Evolutionary conservation across 2,329 filamentous ascomycete species (phyloP), one percentile per base, ranked within the genome.

Genomic region (Harringtonia aguacate): DNA sequence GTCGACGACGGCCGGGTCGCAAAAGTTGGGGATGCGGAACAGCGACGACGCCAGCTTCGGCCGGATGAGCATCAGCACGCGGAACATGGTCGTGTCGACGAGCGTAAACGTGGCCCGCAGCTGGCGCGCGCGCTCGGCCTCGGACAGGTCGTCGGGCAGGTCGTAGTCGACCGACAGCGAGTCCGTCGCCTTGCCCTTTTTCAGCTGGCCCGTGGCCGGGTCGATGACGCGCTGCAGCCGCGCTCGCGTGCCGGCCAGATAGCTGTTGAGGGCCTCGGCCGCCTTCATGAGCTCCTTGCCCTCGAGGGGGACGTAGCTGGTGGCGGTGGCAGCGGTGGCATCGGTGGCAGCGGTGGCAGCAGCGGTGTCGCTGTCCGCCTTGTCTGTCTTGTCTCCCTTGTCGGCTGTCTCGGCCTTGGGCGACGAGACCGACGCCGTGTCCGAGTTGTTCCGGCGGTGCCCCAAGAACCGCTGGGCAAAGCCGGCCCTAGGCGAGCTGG

Each of bases 1-100:
- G 58, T 95, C 92, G 20, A 98, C 90, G 3, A 97, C 92, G 27
- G 86, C 83, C 0, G 92, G 90, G 55, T 98, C 90, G 61, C 92
- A 97, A 58, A 95, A 97, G 60, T 98, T 98, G 57, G 89, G 83
- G 41, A 97, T 86, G 21, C 92, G 87, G 66, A 98, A 97, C 0
- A 98, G 73, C 0, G 89, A 86, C 2, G 86, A 85, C 4, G 88
- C 88, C 12, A 98, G 70, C 7, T 83, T 79, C 5, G 92, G 90
- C 8, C 81, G 81, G 4, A 84, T 87, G 56, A 90, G 87, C 89
- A 98, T 97, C 61, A 95, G 94, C 0, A 87, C 84, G 15, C 90
- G 79, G 68, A 98, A 97, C 0, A 98, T 73, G 1, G 89, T 90
- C 1, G 92, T 98, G 58, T 98, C 92, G 8, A 97, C 87, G 3